Evolutionary conservation across 805 yeast genomes (phyloP).

Genomic region (Starmerella bacillaris): DNA sequence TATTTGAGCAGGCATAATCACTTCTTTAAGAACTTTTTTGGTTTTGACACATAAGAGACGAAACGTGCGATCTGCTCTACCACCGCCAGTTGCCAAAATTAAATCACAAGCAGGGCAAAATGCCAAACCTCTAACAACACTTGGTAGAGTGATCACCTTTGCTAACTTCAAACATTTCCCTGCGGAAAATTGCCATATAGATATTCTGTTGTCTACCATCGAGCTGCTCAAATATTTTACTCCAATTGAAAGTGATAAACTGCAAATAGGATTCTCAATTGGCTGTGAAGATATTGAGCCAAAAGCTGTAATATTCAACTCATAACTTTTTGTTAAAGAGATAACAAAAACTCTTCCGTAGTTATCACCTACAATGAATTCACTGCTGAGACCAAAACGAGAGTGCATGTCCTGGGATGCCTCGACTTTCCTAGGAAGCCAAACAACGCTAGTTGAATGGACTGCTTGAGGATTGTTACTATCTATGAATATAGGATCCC

Average conservation of each 20-base stretch:
- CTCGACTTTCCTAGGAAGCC: too few relatives aligned
- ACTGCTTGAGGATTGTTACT: too few relatives aligned
- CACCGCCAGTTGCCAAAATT: slow-evolving; percentile 10
- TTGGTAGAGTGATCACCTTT: not conserved
- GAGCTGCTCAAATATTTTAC: slow-evolving; percentile 3
- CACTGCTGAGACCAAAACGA: not conserved
- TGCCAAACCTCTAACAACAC: slow-evolving; percentile 3
- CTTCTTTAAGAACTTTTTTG: not conserved
- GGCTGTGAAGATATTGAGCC: too few relatives aligned
- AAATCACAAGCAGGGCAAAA: slow-evolving; percentile 6
- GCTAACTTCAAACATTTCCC: not conserved
- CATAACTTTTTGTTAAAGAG: not conserved
- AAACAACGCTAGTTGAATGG: too few relatives aligned
- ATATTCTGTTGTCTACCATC: slow-evolving; percentile 2
- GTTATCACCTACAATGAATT: slow-evolving; percentile 4
- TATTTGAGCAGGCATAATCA: slow-evolving; percentile 10
- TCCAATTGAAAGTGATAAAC: slow-evolving; percentile 3
- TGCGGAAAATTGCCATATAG: slow-evolving; percentile 5
- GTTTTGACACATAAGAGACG: slow-evolving; percentile 3
- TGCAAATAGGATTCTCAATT: not conserved
- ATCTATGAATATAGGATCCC: too few relatives aligned
- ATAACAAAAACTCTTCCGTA: slow-evolving; percentile 4
- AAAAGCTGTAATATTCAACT: not conserved
- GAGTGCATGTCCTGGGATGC: not conserved
- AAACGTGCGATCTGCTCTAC: slow-evolving; percentile 8